These are phyloP conservation scores for Leucosporidium creatinivorum DNA, from an alignment of 768 basidiomycete genomes.

Conservation along the genomic window DNA sequence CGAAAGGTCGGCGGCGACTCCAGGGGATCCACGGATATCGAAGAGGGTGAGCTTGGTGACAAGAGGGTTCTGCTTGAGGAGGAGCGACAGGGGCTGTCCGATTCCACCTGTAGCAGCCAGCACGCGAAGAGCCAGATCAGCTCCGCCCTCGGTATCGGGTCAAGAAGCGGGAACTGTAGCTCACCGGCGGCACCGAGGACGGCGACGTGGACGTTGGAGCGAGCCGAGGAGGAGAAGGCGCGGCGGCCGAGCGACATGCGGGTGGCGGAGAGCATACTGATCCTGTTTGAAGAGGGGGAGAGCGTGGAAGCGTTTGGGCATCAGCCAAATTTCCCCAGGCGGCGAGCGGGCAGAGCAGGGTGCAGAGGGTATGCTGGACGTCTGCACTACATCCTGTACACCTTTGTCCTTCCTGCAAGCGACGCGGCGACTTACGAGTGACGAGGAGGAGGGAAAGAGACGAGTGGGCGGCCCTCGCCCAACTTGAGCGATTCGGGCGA, in stretches of 20 bases:
- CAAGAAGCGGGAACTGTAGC: slow-evolving; percentile 12
- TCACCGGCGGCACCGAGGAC: slow-evolving; percentile 91
- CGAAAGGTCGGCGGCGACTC: slow-evolving; percentile 89
- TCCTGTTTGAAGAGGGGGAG: too few relatives aligned
- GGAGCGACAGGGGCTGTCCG: slow-evolving; percentile 89
- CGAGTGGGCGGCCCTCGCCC: too few relatives aligned
- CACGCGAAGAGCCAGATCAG: neutral
- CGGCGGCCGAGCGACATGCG: slow-evolving; percentile 6
- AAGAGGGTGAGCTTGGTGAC: slow-evolving; percentile 52
- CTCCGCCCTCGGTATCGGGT: neutral
- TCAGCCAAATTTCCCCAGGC: neutral
- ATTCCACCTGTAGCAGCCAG: slow-evolving; percentile 61
- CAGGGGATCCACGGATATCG: slow-evolving; percentile 90
- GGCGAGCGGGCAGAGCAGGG: too few relatives aligned
- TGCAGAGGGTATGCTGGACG: too few relatives aligned
- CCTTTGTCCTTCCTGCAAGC: too few relatives aligned
- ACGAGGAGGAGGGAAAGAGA: too few relatives aligned
- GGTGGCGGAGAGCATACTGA: too few relatives aligned
- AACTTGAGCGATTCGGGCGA: too few relatives aligned
- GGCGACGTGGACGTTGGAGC: slow-evolving; percentile 64
- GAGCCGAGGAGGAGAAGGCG: slow-evolving; percentile 29
- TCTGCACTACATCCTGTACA: too few relatives aligned
- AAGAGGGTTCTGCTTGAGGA: slow-evolving; percentile 86
- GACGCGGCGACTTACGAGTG: too few relatives aligned
- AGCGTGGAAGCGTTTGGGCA: too few relatives aligned